Evolutionary conservation across 2,329 filamentous ascomycete genomes (phyloP).

Genomic region (Pyrenophora seminiperda): DNA sequence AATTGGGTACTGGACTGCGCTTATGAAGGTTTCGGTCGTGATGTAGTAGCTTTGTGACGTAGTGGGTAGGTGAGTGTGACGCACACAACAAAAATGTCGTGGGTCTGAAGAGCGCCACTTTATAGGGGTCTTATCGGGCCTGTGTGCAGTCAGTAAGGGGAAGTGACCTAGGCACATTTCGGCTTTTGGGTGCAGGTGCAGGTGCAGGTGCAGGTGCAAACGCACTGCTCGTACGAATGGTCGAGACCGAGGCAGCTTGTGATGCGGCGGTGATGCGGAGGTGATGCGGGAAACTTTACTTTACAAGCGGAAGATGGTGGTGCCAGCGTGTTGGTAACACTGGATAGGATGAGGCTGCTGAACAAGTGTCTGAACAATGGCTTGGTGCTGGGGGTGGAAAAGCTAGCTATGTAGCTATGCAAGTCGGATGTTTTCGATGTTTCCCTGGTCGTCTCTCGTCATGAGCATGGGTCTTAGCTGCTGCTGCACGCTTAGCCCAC

Average conservation of each 20-base stretch:
- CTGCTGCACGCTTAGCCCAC: conserved; percentile 20
- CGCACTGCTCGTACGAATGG: conserved; percentile 24
- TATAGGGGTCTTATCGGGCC: conserved; percentile 17
- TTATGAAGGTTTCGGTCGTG: conserved; percentile 16
- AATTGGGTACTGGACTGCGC: conserved; percentile 11
- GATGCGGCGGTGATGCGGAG: too few relatives aligned
- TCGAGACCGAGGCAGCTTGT: conserved; percentile 45
- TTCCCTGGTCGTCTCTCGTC: neutral
- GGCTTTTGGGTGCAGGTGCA: conserved; percentile 22
- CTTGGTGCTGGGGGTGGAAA: neutral
- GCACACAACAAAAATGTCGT: conserved; percentile 17
- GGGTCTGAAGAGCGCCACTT: conserved; percentile 33
- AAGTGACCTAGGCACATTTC: conserved; percentile 26
- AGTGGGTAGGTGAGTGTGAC: conserved; percentile 19
- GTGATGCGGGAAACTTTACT: conserved; percentile 28
- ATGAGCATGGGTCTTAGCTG: conserved; percentile 7
- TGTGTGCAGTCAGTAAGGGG: conserved; percentile 13
- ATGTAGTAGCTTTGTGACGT: conserved; percentile 29
- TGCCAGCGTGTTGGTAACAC: conserved; percentile 5
- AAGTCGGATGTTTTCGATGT: neutral
- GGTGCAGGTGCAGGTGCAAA: conserved; percentile 19
- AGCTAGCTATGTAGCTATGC: conserved; percentile 24
- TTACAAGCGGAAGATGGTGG: conserved; percentile 21
- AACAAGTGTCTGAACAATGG: too few relatives aligned
- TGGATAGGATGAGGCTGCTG: too few relatives aligned